phyloP scores from a whole-genome alignment of 345 rosid genomes.

The Brassica rapa region DNA sequence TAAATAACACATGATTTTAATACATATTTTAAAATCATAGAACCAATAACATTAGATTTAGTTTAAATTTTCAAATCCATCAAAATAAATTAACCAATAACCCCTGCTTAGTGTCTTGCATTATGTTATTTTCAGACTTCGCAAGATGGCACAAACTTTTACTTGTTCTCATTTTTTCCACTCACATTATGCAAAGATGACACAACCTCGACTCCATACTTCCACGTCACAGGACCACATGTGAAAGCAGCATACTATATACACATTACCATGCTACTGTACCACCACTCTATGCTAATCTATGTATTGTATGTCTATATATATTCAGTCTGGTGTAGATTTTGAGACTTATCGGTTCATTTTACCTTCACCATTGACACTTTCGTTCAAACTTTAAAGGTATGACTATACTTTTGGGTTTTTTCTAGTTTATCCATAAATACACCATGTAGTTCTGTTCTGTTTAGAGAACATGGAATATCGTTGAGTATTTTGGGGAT shows the following conservation, averaged over 20 bases:
- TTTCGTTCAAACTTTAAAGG: not conserved
- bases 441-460: not conserved
- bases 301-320: too few species aligned
- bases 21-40: too few species aligned
- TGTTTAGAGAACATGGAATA: not conserved
- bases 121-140: not conserved
- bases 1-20: too few species aligned
- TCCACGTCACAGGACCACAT: not conserved
- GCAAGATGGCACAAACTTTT: not conserved
- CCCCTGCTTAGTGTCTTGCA: too few species aligned
- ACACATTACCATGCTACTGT: not conserved
- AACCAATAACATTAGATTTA: too few species aligned
- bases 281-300: not conserved
- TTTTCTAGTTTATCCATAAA: not conserved
- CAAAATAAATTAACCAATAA: too few species aligned
- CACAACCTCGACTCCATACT: not conserved
- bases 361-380: not conserved
- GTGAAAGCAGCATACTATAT: not conserved
- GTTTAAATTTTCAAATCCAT: too few species aligned
- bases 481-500: not conserved
- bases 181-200: not conserved
- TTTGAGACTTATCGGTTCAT: not conserved
- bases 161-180: not conserved
- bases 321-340: not conserved
- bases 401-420: not conserved